Evolutionary conservation across 352 stramenopile species (phyloP), one percentile per base, ranked within the genome.

Genomic region (Lagenidium sp.): DNA sequence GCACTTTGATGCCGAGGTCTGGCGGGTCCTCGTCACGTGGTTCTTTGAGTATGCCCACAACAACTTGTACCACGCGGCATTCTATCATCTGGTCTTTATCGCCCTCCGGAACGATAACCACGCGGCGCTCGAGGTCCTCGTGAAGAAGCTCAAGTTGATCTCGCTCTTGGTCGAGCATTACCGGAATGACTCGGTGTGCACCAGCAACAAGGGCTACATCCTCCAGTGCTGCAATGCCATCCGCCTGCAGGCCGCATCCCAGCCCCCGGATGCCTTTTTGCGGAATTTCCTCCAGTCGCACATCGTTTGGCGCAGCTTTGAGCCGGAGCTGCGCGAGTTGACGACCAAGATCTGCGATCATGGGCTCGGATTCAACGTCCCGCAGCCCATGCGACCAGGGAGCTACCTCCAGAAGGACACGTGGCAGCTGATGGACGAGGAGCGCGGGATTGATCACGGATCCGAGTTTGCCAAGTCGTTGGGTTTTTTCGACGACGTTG

Each of bases 31-130:
- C 38, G 65, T 89, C 22, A 63, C 61, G 26, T 96, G 85, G 85
- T 94, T 96, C 54, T 90, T 95, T 37, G 78, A 94, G 63, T 96
- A 95, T 57, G 73, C 79, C 24, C 80, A 95, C 72, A 95, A 91
- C 57, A 95, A 95, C 48, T 29, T 96, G 47, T 96, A 95, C 45
- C 83, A 95, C 47, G 74, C 73, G 22, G 65, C 81, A 19, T 95
- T 96, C 39, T 95, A 94, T 57, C 82, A 92, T 51, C 65, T 96
- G 21, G 65, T 96, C 21, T 91, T 95, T 52, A 82, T 92, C 55
- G 77, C 78, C 12, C 53, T 96, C 41, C 80, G 80, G 39, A 86
- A 78, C 18, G 84, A 96, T 44, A 84, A 94, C 42, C 71, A 90
- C 18, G 56, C 65, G 35, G 67, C 80, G 8, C 55, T 95, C 30